Percentiles rank a stretch among this genome's conserved stretches.
Conservation (phyloP, 345 rosid genomes). For the Theobroma cacao region DNA sequence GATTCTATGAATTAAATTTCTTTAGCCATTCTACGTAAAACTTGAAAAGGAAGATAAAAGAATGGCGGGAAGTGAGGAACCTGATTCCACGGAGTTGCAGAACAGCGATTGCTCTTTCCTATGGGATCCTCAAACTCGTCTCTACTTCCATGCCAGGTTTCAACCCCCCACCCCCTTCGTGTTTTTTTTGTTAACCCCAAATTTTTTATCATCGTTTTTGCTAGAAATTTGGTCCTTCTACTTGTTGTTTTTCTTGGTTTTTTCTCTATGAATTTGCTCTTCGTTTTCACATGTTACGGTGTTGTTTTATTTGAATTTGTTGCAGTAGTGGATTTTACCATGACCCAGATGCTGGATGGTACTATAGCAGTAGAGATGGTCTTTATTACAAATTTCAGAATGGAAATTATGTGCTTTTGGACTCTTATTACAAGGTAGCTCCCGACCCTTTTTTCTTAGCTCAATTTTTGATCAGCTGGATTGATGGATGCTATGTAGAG, state of each 20-base stretch:
- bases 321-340: constrained; percentile 90
- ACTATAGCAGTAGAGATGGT: constrained; percentile 75
- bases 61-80: constrained; percentile 33
- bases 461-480: not conserved
- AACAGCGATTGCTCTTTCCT: constrained; percentile 42
- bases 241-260: not conserved
- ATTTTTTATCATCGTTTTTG: no score
- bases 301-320: constrained; percentile 4
- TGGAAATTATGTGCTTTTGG: constrained; percentile 65
- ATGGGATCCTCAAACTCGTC: constrained; percentile 66
- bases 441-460: not conserved
- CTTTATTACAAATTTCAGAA: constrained; percentile 75
- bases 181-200: no score
- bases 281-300: not conserved
- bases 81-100: constrained; percentile 16
- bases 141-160: constrained; percentile 75
- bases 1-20: no score
- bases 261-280: not conserved
- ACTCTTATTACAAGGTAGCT: constrained; percentile 30
- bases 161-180: not conserved
- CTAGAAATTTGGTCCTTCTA: no score
- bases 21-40: no score
- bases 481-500: no score
- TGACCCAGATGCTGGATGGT: constrained; percentile 86
- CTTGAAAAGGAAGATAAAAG: not conserved